Conservation (phyloP, 345 rosid species). For the Turnera subulata region DNA sequence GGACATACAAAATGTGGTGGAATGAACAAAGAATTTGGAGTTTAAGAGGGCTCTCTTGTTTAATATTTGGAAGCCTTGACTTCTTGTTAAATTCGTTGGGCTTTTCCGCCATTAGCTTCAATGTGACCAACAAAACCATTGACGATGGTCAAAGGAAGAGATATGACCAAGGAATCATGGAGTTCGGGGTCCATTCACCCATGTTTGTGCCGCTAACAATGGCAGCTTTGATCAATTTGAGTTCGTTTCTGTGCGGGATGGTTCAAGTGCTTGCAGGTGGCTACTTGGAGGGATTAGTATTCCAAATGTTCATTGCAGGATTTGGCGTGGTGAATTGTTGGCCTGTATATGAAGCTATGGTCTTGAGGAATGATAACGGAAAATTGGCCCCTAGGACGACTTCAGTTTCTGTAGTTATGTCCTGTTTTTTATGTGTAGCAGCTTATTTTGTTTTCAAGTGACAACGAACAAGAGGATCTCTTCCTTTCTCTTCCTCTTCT, state of each 20-base stretch:
- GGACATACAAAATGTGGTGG: constrained; percentile 57
- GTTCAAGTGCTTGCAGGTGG: not conserved
- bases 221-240: constrained; percentile 49
- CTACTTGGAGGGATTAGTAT: constrained; percentile 17
- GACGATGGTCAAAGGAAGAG: constrained; percentile 47
- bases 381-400: constrained; percentile 35
- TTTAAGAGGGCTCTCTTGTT: constrained; percentile 44
- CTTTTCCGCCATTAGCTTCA: constrained; percentile 42
- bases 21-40: constrained; percentile 64
- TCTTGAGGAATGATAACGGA: constrained; percentile 55
- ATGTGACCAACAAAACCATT: constrained; percentile 52
- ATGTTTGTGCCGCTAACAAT: constrained; percentile 41
- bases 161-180: constrained; percentile 50
- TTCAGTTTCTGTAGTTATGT: constrained; percentile 21
- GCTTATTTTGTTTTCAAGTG: constrained; percentile 27
- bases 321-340: constrained; percentile 44
- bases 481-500: too few species aligned
- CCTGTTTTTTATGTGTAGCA: constrained; percentile 23
- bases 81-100: constrained; percentile 43
- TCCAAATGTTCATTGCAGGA: constrained; percentile 45
- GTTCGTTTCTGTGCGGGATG: constrained; percentile 31
- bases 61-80: constrained; percentile 34
- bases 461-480: too few species aligned
- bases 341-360: constrained; percentile 60
- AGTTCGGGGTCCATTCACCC: constrained; percentile 53